Evolutionary conservation across 768 basidiomycete genomes (phyloP).

Genomic region (Mycena vulgaris): DNA sequence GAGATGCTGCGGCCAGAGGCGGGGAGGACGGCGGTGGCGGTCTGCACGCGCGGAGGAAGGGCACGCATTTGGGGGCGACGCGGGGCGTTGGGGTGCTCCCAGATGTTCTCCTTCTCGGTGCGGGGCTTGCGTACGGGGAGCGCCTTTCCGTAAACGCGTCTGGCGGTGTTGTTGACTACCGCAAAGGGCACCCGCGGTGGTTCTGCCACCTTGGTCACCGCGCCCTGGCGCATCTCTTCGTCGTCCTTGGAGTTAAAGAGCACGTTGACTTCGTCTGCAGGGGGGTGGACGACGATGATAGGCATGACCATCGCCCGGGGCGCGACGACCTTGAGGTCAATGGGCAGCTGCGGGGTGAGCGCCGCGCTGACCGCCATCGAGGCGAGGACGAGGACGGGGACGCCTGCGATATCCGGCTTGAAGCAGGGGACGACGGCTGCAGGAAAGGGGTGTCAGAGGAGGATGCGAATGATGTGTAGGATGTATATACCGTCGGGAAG

Average conservation of each 20-base stretch:
- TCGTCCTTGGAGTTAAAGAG: no score
- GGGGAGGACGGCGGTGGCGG: not conserved
- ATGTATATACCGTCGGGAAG: not conserved
- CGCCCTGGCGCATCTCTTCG: not conserved
- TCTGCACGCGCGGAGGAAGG: no score
- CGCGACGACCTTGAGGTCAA: not conserved
- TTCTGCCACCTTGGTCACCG: not conserved
- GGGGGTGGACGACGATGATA: not conserved
- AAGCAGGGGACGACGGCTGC: not conserved
- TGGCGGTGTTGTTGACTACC: not conserved
- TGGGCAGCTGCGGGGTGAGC: not conserved
- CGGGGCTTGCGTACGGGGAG: not conserved
- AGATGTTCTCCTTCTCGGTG: not conserved
- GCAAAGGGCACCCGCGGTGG: not conserved
- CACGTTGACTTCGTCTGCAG: not conserved
- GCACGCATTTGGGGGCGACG: no score
- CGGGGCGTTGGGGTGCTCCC: not conserved
- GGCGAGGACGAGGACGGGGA: not conserved
- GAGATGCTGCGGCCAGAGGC: no score
- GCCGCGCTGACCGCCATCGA: constrained; percentile 2
- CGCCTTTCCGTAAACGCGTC: not conserved
- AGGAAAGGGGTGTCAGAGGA: not conserved
- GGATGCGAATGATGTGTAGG: not conserved
- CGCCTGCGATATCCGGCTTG: not conserved
- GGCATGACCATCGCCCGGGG: not conserved